These are phyloP conservation scores for Dentipellis sp. DNA, from an alignment of 768 basidiomycete genomes.

Conservation along the genomic window DNA sequence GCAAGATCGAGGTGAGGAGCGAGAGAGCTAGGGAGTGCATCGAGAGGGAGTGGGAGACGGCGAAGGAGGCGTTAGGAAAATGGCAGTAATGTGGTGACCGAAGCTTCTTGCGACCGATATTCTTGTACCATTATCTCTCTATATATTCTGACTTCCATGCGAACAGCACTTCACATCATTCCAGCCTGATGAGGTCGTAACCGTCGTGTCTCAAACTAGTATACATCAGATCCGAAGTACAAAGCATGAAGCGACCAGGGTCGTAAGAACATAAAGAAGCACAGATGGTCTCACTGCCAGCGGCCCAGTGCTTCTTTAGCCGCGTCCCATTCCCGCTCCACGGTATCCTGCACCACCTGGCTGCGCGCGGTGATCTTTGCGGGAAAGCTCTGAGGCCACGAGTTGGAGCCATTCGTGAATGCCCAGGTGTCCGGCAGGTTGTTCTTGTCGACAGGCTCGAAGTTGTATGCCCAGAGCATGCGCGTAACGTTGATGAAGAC, in stretches of 20 bases:
- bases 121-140: background rate
- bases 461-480: slow-evolving; percentile 12
- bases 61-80: background rate
- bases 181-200: background rate
- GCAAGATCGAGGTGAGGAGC: background rate
- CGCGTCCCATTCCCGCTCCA: background rate
- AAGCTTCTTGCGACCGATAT: background rate
- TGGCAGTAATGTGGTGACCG: background rate
- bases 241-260: no score
- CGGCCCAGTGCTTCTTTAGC: background rate
- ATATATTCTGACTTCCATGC: background rate
- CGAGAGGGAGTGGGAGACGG: slow-evolving; percentile 1
- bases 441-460: background rate
- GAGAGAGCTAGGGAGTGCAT: background rate
- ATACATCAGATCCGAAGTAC: no score
- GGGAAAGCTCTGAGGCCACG: background rate
- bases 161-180: background rate
- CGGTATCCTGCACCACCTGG: background rate
- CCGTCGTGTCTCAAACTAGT: no score
- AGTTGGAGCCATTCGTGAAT: background rate
- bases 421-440: background rate
- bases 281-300: background rate
- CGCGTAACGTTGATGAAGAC: slow-evolving; percentile 11
- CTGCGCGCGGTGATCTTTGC: background rate
- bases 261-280: no score